These are phyloP conservation scores for Ceratocystis smalleyi DNA, from an alignment of 2,329 filamentous ascomycete genomes.

Conservation along the genomic window DNA sequence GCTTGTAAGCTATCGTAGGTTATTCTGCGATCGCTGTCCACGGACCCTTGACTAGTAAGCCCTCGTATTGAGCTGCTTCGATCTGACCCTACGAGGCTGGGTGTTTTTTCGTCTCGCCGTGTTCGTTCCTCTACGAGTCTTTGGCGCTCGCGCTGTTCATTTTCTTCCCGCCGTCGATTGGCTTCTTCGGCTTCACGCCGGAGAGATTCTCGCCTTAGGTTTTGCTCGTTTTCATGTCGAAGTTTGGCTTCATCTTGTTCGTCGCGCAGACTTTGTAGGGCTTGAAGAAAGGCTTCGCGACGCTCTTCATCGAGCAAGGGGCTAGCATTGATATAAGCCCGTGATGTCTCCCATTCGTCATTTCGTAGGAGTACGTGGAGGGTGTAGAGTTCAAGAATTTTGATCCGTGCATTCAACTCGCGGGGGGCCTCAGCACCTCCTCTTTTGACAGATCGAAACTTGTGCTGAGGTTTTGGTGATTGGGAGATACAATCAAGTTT, in stretches of 20 bases:
- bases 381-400: slow-evolving; percentile 88
- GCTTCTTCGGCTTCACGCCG: slow-evolving; percentile 43
- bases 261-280: slow-evolving; percentile 67
- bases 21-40: not conserved
- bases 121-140: slow-evolving; percentile 39
- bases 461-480: slow-evolving; percentile 24
- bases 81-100: slow-evolving; percentile 26
- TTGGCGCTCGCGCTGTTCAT: slow-evolving; percentile 39
- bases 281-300: slow-evolving; percentile 74
- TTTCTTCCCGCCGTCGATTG: slow-evolving; percentile 38
- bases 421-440: slow-evolving; percentile 67
- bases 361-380: slow-evolving; percentile 88
- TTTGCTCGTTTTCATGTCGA: slow-evolving; percentile 43
- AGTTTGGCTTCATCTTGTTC: slow-evolving; percentile 62
- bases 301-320: slow-evolving; percentile 84
- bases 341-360: slow-evolving; percentile 89
- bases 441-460: slow-evolving; percentile 33
- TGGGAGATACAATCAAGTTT: slow-evolving; percentile 37
- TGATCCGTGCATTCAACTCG: slow-evolving; percentile 70
- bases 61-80: slow-evolving; percentile 18
- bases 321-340: slow-evolving; percentile 75
- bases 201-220: slow-evolving; percentile 41
- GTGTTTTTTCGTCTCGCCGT: slow-evolving; percentile 34
- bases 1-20: not conserved
- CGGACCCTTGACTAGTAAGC: not conserved